Conservation (phyloP, 768 basidiomycete species). For the Crassisporium funariophilum region DNA sequence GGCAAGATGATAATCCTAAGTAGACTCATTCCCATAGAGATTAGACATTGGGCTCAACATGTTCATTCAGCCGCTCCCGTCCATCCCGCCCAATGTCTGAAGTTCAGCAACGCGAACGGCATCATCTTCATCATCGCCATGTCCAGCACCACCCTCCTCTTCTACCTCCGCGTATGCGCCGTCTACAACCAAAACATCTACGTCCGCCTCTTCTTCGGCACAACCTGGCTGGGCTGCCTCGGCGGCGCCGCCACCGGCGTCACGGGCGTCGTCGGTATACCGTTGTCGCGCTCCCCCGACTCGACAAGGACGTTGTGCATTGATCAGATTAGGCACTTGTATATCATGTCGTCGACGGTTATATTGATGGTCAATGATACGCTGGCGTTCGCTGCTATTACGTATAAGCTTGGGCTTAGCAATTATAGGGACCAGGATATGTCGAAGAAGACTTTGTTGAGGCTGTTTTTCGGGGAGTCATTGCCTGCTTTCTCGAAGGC, state of each 20-base stretch:
- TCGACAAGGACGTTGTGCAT: slow-evolving; percentile 25
- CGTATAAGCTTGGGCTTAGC: neutral
- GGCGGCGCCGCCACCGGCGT: slow-evolving; percentile 12
- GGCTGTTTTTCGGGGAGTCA: neutral
- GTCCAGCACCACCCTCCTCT: slow-evolving; percentile 19
- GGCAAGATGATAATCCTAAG: slow-evolving; percentile 9
- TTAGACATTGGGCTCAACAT: neutral
- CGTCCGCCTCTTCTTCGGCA: slow-evolving; percentile 24
- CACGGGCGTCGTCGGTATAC: slow-evolving; percentile 12
- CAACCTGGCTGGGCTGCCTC: too few relatives aligned
- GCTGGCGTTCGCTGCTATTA: neutral
- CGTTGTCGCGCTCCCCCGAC: slow-evolving; percentile 23
- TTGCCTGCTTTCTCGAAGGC: neutral
- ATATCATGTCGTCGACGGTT: slow-evolving; percentile 14
- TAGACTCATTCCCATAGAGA: too few relatives aligned
- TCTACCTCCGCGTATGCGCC: slow-evolving; percentile 28
- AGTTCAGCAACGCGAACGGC: neutral
- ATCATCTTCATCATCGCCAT: slow-evolving; percentile 10
- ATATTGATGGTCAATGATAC: slow-evolving; percentile 10
- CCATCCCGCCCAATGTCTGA: slow-evolving; percentile 8
- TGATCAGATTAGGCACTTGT: slow-evolving; percentile 11
- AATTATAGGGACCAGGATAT: neutral
- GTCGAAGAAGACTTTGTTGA: neutral
- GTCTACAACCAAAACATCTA: slow-evolving; percentile 21
- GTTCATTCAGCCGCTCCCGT: slow-evolving; percentile 2